A percentile compares a stretch with the other conserved stretches of the same genome.
Evolutionary conservation across 768 basidiomycete species (phyloP).

Genomic region (Agrocybe chaxingu): DNA sequence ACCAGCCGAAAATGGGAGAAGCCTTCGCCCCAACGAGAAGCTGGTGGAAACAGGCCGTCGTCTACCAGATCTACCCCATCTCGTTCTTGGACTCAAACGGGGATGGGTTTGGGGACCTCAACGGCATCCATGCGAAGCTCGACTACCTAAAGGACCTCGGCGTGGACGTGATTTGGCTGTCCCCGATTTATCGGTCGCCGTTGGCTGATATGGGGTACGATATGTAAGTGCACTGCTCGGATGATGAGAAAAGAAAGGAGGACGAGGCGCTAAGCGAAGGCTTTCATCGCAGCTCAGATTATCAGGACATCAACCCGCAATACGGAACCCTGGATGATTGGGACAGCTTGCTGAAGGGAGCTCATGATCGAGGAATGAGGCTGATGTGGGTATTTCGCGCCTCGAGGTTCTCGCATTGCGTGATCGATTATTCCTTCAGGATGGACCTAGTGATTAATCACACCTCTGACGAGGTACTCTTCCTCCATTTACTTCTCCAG

Average conservation of each 20-base stretch:
- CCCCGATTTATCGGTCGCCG: conserved; percentile 68
- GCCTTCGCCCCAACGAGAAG: conserved; percentile 9
- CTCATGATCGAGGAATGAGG: conserved; percentile 66
- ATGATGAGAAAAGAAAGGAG: background rate
- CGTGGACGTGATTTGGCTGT: conserved; percentile 67
- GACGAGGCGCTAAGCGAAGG: background rate
- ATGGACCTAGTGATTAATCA: conserved; percentile 82
- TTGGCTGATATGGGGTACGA: conserved; percentile 75
- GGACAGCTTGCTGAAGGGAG: conserved; percentile 49
- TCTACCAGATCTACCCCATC: conserved; percentile 72
- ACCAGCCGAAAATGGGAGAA: background rate
- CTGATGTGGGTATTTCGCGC: conserved; percentile 46
- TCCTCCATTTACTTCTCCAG: background rate
- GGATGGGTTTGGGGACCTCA: conserved; percentile 68
- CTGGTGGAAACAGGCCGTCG: conserved; percentile 59
- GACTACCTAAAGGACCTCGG: conserved; percentile 70
- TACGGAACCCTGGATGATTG: conserved; percentile 65
- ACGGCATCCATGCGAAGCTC: conserved; percentile 60
- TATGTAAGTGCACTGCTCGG: conserved; percentile 37
- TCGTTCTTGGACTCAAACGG: conserved; percentile 74
- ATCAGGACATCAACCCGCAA: conserved; percentile 56
- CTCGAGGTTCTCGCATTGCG: background rate
- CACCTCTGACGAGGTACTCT: conserved; percentile 58
- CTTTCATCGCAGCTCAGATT: conserved; percentile 48
- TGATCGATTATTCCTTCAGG: conserved; percentile 26